Evolutionary conservation across 2,329 filamentous ascomycete genomes (phyloP), one percentile per base, ranked within the genome.

Genomic region (Hypoxylon sp.): DNA sequence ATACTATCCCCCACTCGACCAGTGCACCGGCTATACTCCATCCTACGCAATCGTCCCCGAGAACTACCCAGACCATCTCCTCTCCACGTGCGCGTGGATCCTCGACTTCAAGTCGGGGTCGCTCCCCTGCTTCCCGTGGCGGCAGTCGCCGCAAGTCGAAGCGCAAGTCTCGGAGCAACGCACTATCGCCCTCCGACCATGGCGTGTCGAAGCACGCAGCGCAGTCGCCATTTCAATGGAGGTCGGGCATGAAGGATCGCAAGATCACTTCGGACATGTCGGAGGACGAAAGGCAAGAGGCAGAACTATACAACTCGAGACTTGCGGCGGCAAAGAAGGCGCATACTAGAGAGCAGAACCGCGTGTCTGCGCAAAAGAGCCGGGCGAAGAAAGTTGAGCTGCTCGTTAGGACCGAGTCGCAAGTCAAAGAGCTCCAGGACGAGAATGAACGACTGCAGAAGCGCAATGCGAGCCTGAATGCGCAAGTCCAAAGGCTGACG

Each of bases 231-330:
- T 11, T 58, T 17, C 19, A 39, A 6, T 70, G 67, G 67, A 27
- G 11, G 8, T 51, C 61, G 0, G 67, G 67, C 0, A 44, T 70
- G 39, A 53, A 67, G 13, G 39, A 48, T 13, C 29, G 8, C 2
- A 61, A 47, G 27, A 65, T 70, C n/a, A 60, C 65, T 0, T 48
- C 61, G 1, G 54, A 61, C 2, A 64, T 62, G 60, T n/a, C 67
- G 3, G 48, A 50, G 3, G 56, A 59, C 8, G 47, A 61, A 10
- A 59, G 19, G 7, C n/a, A 55, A 8, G 29, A 31, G 11, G 29
- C 54, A 0, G 31, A n/a, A 0, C 32, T 48, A 1, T 59, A 46
- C 3, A 68, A 70, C 53, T 32, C n/a, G 2, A 29, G 17, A 3
- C 54, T 47, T 6, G 39, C 52, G 0, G 27, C 44, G 2, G 53